Base-by-base conservation (phyloP, 768 basidiomycete species). In the Russula foetens region DNA sequence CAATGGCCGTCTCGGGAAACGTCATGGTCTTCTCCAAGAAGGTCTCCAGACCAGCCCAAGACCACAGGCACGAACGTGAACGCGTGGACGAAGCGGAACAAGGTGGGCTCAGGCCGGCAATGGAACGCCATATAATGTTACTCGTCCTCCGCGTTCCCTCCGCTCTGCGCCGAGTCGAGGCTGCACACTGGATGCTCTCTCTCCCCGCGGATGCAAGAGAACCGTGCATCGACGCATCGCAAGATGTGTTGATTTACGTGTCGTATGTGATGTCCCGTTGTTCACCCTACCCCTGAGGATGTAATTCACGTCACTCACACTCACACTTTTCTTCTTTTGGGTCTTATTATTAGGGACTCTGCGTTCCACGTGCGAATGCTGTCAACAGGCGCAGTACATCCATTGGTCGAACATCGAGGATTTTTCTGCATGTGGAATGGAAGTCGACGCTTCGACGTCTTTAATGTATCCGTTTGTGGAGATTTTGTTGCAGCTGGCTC, bases 101-200 rank as follows among this genome's bases (percentile, higher is more conserved):
- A 35, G 35, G 8, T 11, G 35, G 35, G 9, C 35, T 35, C 35
- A 35, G 35, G 9, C 9, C 35, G 35, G 9, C 35, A 35, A 35
- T 5, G 33, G 44, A 35, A 15, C 38, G 19, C 23, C 26, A 3
- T n/a, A 24, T 41, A 7, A 38, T 43, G n/a, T 19, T 62, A 0
- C 56, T 62, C 33, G 56, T 62, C 14, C 4, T 58, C 45, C 61
- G 61, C 31, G 50, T 62, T 1, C 56, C 51, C 4, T 58, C 61
- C 6, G 7, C 29, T 8, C 29, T 47, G 6, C 56, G 61, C 31
- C 50, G n/a, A 15, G 24, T 62, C 9, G 23, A 58, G 21, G 44
- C 49, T 1, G 28, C 60, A 8, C 61, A 62, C 9, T 58, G 61
- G 56, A 11, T 43, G 19, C 61, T 53, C 2, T 7, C 12, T 26